Evolutionary conservation across 1,284 basidiomycete species (phyloP).

Genomic region (Heterobasidion parviporum): DNA sequence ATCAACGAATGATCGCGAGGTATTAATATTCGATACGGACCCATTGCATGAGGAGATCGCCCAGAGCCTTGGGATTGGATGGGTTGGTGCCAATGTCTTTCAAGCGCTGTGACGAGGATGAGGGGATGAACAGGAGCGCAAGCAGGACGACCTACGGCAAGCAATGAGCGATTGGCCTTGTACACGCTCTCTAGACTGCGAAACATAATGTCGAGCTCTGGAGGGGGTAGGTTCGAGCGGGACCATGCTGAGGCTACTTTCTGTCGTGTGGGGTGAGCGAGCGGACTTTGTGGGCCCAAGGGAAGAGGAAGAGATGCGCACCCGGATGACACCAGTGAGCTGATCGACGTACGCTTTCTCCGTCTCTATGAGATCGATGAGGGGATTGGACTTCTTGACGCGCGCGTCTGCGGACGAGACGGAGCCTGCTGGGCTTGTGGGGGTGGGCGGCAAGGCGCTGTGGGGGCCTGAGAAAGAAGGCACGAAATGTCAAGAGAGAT

Average conservation of each 20-base stretch:
- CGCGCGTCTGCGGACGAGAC: slow-evolving; percentile 30
- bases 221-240: slow-evolving; percentile 86
- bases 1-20: slow-evolving; percentile 1
- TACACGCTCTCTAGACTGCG: slow-evolving; percentile 88
- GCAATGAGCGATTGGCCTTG: slow-evolving; percentile 81
- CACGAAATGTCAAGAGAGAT: not conserved
- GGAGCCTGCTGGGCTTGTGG: slow-evolving; percentile 15
- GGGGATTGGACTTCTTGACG: slow-evolving; percentile 68
- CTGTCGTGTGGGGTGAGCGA: slow-evolving; percentile 30
- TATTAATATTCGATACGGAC: slow-evolving; percentile 37
- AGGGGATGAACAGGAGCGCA: slow-evolving; percentile 8
- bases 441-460: slow-evolving; percentile 12
- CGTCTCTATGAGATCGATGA: slow-evolving; percentile 89
- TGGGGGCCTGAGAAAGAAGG: not conserved
- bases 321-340: slow-evolving; percentile 84
- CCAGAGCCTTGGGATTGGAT: slow-evolving; percentile 89
- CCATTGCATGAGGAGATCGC: slow-evolving; percentile 97
- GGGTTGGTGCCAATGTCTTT: slow-evolving; percentile 93
- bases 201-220: slow-evolving; percentile 91
- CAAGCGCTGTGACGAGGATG: slow-evolving; percentile 55
- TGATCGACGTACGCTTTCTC: slow-evolving; percentile 93
- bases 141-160: slow-evolving; percentile 44
- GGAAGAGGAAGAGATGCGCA: slow-evolving; percentile 31
- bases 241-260: slow-evolving; percentile 98
- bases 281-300: slow-evolving; percentile 7